Evolutionary conservation across 2,329 filamentous ascomycete species (phyloP).

Genomic region (Plectosphaerella sp.): DNA sequence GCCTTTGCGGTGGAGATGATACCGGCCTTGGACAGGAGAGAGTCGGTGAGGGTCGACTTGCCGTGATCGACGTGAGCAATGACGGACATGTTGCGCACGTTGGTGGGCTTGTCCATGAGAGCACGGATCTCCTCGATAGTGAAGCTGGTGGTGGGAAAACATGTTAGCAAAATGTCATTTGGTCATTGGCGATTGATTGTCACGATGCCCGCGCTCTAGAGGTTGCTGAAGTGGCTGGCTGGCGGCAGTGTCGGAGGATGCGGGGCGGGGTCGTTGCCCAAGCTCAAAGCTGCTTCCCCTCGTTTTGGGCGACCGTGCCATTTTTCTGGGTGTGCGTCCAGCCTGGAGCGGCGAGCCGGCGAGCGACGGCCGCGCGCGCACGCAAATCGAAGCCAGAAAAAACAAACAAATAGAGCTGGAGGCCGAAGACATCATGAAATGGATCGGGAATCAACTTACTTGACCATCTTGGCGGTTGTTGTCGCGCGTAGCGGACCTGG

Average conservation of each 20-base stretch:
- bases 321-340: too few species aligned
- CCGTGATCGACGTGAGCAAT: slow-evolving; percentile 99
- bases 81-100: slow-evolving; percentile 96
- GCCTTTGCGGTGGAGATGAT: slow-evolving; percentile 98
- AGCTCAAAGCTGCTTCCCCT: slow-evolving; percentile 29
- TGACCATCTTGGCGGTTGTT: slow-evolving; percentile 98
- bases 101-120: slow-evolving; percentile 74
- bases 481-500: slow-evolving; percentile 24
- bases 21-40: slow-evolving; percentile 97
- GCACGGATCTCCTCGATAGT: slow-evolving; percentile 88
- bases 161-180: slow-evolving; percentile 39
- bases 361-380: slow-evolving; percentile 15
- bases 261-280: not conserved
- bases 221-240: not conserved
- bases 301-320: slow-evolving; percentile 7
- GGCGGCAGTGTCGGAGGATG: not conserved
- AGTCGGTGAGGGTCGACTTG: slow-evolving; percentile 99
- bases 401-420: not conserved
- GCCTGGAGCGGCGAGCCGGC: slow-evolving; percentile 13
- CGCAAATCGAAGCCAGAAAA: not conserved
- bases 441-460: slow-evolving; percentile 63
- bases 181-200: not conserved
- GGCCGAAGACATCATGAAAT: not conserved
- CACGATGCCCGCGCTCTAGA: not conserved
- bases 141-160: slow-evolving; percentile 63